These are phyloP conservation scores for Coffea humblotiana DNA, from an alignment of 305 asterid species.

Conservation along the genomic window DNA sequence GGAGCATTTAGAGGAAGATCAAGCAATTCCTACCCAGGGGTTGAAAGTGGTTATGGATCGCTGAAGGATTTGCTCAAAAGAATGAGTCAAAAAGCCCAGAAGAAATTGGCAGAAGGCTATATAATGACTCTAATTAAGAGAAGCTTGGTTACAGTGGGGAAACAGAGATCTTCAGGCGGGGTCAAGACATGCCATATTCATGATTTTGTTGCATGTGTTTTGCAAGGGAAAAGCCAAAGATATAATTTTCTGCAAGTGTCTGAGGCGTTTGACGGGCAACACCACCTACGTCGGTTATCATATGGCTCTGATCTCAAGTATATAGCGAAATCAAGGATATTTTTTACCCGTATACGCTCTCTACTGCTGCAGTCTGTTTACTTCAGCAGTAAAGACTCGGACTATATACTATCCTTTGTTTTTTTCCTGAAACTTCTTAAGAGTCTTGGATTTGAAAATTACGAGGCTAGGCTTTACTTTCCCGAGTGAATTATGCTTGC, in stretches of 20 bases:
- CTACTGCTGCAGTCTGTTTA: background rate
- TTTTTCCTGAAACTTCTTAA: constrained; percentile 7
- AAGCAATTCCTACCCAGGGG: constrained; percentile 8
- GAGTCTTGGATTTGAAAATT: constrained; percentile 9
- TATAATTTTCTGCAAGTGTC: background rate
- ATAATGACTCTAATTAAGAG: constrained; percentile 14
- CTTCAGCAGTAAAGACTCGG: too few species aligned
- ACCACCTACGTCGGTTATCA: background rate
- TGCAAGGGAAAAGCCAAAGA: constrained; percentile 20
- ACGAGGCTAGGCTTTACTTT: background rate
- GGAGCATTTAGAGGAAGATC: constrained; percentile 24
- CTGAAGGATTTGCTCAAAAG: constrained; percentile 29
- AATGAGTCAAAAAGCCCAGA: constrained; percentile 11
- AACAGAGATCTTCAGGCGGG: background rate
- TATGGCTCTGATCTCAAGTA: background rate
- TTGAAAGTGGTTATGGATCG: constrained; percentile 26
- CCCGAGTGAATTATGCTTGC: constrained; percentile 2
- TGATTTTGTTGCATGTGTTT: constrained; percentile 26
- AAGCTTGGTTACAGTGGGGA: constrained; percentile 11
- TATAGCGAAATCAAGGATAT: background rate
- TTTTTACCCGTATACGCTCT: background rate
- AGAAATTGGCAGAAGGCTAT: constrained; percentile 24
- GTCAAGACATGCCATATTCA: constrained; percentile 14
- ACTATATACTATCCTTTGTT: background rate
- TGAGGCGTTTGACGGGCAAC: background rate